These are phyloP conservation scores for Leptomonas seymouri DNA, from an alignment of 208 protist genomes.

Conservation along the genomic window DNA sequence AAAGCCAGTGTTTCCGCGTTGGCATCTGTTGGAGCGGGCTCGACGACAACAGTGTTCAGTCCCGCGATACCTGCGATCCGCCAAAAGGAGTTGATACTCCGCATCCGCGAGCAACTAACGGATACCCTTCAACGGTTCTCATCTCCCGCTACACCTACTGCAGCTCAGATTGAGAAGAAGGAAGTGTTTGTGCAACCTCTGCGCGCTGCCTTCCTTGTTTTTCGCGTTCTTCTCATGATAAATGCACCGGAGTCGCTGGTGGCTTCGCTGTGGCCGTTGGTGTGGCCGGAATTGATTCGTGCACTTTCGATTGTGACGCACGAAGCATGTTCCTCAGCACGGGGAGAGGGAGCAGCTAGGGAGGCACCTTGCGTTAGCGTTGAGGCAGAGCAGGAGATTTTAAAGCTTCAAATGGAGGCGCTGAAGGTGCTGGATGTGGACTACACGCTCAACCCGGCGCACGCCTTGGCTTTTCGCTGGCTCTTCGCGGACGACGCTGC, in stretches of 20 bases:
- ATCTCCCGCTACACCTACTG: slow-evolving; percentile 8
- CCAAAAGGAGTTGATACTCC: slow-evolving; percentile 44
- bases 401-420: slow-evolving; percentile 57
- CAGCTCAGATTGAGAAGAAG: slow-evolving; percentile 21
- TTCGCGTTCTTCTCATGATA: slow-evolving; percentile 60
- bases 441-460: slow-evolving; percentile 46
- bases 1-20: neutral
- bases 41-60: neutral
- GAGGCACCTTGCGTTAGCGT: neutral
- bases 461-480: slow-evolving; percentile 32
- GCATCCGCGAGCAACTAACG: slow-evolving; percentile 52
- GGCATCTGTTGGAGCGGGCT: neutral
- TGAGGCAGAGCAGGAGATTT: slow-evolving; percentile 35
- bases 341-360: neutral
- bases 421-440: slow-evolving; percentile 63
- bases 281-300: slow-evolving; percentile 45
- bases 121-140: slow-evolving; percentile 36
- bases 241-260: slow-evolving; percentile 27
- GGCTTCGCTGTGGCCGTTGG: slow-evolving; percentile 52
- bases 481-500: slow-evolving; percentile 36
- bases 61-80: neutral
- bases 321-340: neutral
- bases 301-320: slow-evolving; percentile 4
- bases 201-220: slow-evolving; percentile 52
- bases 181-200: slow-evolving; percentile 34